Base-by-base conservation (phyloP, 2,329 filamentous ascomycete genomes). In the Nemania sp. region DNA sequence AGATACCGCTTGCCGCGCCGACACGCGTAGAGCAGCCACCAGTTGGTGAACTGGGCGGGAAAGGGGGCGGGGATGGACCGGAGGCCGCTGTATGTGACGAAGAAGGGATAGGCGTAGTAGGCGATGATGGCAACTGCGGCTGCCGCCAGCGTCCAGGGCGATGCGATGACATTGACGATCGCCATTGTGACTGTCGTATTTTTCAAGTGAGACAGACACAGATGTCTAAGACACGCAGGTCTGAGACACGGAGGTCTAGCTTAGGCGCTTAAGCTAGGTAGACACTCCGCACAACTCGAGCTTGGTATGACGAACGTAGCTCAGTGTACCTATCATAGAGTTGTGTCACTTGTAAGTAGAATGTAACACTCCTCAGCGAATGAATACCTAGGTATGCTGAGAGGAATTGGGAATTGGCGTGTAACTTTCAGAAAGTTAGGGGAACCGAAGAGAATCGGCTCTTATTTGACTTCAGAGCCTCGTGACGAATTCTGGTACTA, bases 11-110 rank as follows among this genome's bases (percentile, higher is more conserved):
- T 84, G 1, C 93, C 93, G 3, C 86, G 84, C 1, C 94, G 89
- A 61, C 83, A 83, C 13, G 89, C 86, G 8, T 84, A 82, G 57
- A 97, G 80, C 24, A 97, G 86, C 94, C 94, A 98, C 29, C 97
- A 81, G 73, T 94, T 93, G 32, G 90, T 88, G 78, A 94, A 93
- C 38, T 85, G 83, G 0, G 87, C 86, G 0, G 87, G 85, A 72
- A 90, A 89, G 0, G 90, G 90, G 0, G 86, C 85, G 0, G 90
- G 90, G 18, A 93, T 86, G 72, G 78, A 73, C 78, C 87, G 77
- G 69, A 89, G 83, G 66, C 80, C 75, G 3, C 76, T 58, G 66
- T 82, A 84, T 24, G 89, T 90, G 64, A 87, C 80, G 27, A 91
- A 78, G 77, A 89, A 91, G 0, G 88, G 84, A 61, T 89, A 85